phyloP scores from a whole-genome alignment of 176 grass and related monocot species.

The Triticum aestivum region DNA sequence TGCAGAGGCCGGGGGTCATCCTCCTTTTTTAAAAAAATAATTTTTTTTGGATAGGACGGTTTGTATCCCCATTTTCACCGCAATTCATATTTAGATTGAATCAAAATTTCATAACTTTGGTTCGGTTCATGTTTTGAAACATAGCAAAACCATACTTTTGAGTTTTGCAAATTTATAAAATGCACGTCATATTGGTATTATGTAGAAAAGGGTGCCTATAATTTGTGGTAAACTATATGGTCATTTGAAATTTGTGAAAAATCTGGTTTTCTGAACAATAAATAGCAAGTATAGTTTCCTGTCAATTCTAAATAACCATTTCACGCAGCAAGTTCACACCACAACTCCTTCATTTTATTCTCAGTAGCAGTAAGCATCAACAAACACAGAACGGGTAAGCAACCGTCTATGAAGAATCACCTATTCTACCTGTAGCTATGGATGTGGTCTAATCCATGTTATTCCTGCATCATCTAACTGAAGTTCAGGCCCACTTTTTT shows the following conservation, averaged over 20 bases:
- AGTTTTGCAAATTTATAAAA: not conserved
- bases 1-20: too few relatives aligned
- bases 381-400: not conserved
- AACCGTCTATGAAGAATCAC: not conserved
- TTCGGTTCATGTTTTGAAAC: not conserved
- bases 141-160: not conserved
- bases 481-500: not conserved
- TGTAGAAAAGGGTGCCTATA: not conserved
- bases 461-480: not conserved
- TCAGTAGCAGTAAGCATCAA: not conserved
- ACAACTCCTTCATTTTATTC: not conserved
- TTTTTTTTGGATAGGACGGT: too few relatives aligned
- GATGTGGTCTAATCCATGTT: not conserved
- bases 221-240: not conserved
- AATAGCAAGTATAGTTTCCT: not conserved
- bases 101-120: not conserved
- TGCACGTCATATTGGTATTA: too few relatives aligned
- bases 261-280: not conserved
- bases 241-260: not conserved
- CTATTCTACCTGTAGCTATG: slow-evolving; percentile 11
- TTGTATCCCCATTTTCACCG: too few relatives aligned
- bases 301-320: not conserved
- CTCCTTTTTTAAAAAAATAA: too few relatives aligned
- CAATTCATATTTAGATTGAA: too few relatives aligned
- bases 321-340: not conserved